phyloP scores from a whole-genome alignment of 2,329 filamentous ascomycete genomes.

The Beauveria caledonica region DNA sequence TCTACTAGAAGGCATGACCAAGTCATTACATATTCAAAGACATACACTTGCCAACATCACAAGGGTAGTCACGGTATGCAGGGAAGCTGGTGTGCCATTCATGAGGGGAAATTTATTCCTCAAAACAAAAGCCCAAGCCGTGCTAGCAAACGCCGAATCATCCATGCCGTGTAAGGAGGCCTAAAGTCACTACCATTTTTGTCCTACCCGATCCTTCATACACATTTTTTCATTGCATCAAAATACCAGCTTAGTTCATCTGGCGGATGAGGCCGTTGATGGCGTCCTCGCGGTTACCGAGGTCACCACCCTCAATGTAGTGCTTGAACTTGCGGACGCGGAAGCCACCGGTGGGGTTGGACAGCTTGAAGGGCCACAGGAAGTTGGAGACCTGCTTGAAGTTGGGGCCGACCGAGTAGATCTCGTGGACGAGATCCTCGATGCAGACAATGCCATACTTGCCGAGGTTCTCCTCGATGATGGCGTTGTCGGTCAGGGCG shows the following conservation, averaged over 20 bases:
- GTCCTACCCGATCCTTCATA: conserved; percentile 13
- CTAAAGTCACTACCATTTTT: conserved; percentile 8
- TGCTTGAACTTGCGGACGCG: conserved; percentile 96
- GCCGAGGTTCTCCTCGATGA: conserved; percentile 94
- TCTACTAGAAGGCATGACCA: neutral
- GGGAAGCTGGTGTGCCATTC: conserved; percentile 33
- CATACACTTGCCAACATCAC: conserved; percentile 10
- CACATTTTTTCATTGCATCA: conserved; percentile 25
- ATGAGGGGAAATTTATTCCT: conserved; percentile 30
- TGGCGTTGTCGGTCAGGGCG: conserved; percentile 91
- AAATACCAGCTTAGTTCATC: conserved; percentile 71
- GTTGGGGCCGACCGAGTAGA: conserved; percentile 97
- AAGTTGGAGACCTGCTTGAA: conserved; percentile 99
- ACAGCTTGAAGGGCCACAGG: conserved; percentile 99
- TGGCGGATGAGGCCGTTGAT: conserved; percentile 94
- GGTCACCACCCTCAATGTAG: conserved; percentile 96
- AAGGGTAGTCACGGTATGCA: conserved; percentile 16
- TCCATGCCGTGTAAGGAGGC: conserved; percentile 9
- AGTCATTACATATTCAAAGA: neutral
- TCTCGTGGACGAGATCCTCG: conserved; percentile 99
- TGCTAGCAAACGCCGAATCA: conserved; percentile 33
- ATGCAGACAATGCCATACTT: conserved; percentile 99
- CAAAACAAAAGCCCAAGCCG: conserved; percentile 26
- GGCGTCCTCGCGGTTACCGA: conserved; percentile 96
- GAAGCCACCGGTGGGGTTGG: conserved; percentile 97